Evolutionary conservation across 2,329 filamentous ascomycete species (phyloP), one percentile per base, ranked within the genome.

Genomic region (Aspergillus quadrilineatus): DNA sequence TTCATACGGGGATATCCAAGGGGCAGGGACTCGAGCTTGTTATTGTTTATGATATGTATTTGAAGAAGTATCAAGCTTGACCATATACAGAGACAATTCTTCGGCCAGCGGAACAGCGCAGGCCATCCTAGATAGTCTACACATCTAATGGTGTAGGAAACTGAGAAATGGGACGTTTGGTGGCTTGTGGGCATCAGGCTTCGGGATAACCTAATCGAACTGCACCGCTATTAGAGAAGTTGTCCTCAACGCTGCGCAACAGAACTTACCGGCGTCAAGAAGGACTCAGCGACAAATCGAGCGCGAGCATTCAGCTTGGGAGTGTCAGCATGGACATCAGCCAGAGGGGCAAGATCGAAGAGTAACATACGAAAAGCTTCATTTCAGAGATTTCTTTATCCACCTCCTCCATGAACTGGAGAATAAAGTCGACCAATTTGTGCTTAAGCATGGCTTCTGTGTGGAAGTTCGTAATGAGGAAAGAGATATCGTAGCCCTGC

Each of bases 381-480:
- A 99, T 97, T 79, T 99, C 95, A 3, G 94, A 97, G 59, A 99
- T 99, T 77, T 99, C 94, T 82, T 99, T 99, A 76, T 99, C 95
- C 4, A 99, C 95, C 75, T 99, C 94, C 76, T 99, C 93, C 93
- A 99, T 97, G 71, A 99, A 99, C 71, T 97, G 88, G 64, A 99
- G 97, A 66, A 99, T 96, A 70, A 99, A 99, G 75, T 99, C 94
- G 34, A 99, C 95, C 66, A 99, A 82, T 81, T 99, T 97, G 75
- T 99, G 93, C 82, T 97, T 97, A 73, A 97, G 76, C 92, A 99
- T 96, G 73, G 95, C 90, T 76, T 97, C 94, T 4, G 94, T 97
- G 70, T 99, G 94, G 81, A 94, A 95, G 78, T 99, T 99, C 46
- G 94, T 99, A 71, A 99, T 96, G 70, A 99, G 76, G 81, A 99